Conservation (phyloP, 352 stramenopile genomes). For the Globisporangium radiosum region DNA sequence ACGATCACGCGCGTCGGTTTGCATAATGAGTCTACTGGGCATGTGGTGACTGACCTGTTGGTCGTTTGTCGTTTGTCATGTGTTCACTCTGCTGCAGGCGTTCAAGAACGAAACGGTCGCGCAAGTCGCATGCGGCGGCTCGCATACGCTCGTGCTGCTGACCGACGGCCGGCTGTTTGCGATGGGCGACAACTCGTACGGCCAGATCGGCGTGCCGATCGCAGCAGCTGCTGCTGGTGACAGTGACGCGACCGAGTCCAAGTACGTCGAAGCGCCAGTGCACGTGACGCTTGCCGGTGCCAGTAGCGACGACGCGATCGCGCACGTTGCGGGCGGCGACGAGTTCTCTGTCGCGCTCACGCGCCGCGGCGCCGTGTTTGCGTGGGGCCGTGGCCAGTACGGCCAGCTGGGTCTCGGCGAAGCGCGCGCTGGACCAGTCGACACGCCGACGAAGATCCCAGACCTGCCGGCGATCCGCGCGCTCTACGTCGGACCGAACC, state of each 20-base stretch:
- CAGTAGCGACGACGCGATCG: conserved; percentile 18
- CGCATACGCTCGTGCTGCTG: conserved; percentile 67
- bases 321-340: conserved; percentile 50
- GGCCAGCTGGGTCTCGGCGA: conserved; percentile 61
- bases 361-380: conserved; percentile 42
- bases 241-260: conserved; percentile 19
- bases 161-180: conserved; percentile 51
- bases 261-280: conserved; percentile 30
- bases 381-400: conserved; percentile 67
- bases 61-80: too few species aligned
- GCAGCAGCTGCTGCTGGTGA: background rate
- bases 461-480: conserved; percentile 55
- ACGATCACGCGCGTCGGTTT: too few species aligned
- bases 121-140: conserved; percentile 55
- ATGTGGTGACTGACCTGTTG: too few species aligned
- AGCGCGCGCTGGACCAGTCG: conserved; percentile 21
- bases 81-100: conserved; percentile 17
- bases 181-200: conserved; percentile 72
- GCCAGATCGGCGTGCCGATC: conserved; percentile 45
- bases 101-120: conserved; percentile 47
- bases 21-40: too few species aligned
- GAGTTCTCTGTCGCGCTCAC: conserved; percentile 64
- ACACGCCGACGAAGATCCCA: conserved; percentile 45
- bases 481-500: conserved; percentile 57
- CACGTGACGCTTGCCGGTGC: conserved; percentile 12